A percentile compares a stretch with the other conserved stretches of the same genome.
phyloP scores from a whole-genome alignment of 257 asterid genomes.

The Solanum peruvianum region DNA sequence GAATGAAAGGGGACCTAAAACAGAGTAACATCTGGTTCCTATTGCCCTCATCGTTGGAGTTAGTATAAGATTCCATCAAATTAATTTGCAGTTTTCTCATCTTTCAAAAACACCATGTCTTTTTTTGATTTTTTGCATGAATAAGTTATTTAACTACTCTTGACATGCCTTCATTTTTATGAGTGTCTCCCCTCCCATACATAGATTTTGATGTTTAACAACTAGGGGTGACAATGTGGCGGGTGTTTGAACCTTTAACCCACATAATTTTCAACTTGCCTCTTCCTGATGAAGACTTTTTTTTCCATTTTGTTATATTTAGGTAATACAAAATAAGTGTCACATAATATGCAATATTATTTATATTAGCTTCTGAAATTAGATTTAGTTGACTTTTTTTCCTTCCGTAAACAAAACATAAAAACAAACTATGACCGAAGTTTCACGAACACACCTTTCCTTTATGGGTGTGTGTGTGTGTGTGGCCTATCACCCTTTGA shows the following conservation, averaged over 20 bases:
- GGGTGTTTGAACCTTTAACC: background rate
- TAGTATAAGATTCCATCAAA: background rate
- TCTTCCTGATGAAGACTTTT: background rate
- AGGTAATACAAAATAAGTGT: no score
- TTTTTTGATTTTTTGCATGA: background rate
- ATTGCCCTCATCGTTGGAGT: background rate
- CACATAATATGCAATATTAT: no score
- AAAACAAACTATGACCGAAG: background rate
- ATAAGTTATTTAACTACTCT: background rate
- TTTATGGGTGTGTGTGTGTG: no score
- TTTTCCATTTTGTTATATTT: no score
- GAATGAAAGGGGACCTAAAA: background rate
- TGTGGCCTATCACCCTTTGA: no score
- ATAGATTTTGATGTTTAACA: background rate
- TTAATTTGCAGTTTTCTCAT: background rate
- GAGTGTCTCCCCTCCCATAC: background rate
- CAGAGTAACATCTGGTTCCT: background rate
- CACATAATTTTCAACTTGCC: background rate
- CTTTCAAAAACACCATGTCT: background rate
- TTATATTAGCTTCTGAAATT: no score
- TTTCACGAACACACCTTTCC: no score
- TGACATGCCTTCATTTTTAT: background rate
- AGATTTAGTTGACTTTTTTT: background rate
- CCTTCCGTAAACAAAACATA: background rate
- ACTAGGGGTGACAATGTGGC: background rate